These are phyloP conservation scores for Solanum piurae DNA, from an alignment of 257 asterid species.

Conservation along the genomic window DNA sequence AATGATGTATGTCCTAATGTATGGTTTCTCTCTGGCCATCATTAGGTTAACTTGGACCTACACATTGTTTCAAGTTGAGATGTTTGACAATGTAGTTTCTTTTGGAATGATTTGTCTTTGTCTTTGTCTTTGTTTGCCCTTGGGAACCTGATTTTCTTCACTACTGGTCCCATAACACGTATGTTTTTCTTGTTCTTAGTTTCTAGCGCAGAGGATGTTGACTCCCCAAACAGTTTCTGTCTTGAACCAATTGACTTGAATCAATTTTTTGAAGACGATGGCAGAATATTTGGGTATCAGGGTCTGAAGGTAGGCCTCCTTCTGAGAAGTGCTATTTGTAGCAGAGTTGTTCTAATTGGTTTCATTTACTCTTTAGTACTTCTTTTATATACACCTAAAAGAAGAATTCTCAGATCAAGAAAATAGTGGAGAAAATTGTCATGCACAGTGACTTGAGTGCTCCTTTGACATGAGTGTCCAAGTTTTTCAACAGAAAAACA, in stretches of 20 bases:
- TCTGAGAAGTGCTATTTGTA: neutral
- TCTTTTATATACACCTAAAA: neutral
- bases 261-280: conserved; percentile 68
- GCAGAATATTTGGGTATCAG: conserved; percentile 72
- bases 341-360: neutral
- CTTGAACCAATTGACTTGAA: conserved; percentile 69
- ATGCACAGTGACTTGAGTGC: neutral
- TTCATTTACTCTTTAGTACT: neutral
- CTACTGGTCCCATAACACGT: neutral
- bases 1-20: neutral
- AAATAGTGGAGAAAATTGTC: neutral
- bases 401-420: neutral
- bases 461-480: neutral
- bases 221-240: conserved; percentile 41
- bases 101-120: neutral
- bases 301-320: conserved; percentile 52
- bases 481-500: neutral
- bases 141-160: neutral
- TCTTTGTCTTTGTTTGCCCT: neutral
- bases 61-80: neutral
- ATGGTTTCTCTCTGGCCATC: neutral
- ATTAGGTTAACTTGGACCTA: neutral
- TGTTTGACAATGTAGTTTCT: neutral
- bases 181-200: conserved; percentile 19
- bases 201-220: conserved; percentile 69